These are phyloP conservation scores for Laetiporus sulphureus DNA, from an alignment of 1,284 basidiomycete species.

Conservation along the genomic window DNA sequence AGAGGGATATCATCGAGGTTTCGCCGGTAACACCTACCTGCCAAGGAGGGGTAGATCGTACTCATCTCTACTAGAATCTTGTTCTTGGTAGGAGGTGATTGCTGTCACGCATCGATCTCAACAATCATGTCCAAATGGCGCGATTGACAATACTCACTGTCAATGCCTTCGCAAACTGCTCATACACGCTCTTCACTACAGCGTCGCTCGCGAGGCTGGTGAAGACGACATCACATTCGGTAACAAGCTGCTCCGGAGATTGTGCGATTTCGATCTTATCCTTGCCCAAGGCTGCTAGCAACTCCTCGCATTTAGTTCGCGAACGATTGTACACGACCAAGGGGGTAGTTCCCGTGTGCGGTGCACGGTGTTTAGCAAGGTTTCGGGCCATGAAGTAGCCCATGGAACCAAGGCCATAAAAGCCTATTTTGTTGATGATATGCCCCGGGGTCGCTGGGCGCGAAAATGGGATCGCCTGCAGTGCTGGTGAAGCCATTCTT, in stretches of 20 bases:
- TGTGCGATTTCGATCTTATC: slow-evolving; percentile 48
- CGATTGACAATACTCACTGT: no score
- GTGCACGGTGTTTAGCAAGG: slow-evolving; percentile 47
- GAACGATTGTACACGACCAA: slow-evolving; percentile 67
- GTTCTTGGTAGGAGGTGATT: slow-evolving; percentile 34
- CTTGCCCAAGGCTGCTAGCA: slow-evolving; percentile 47
- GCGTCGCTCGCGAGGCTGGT: slow-evolving; percentile 73
- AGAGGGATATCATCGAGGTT: background rate
- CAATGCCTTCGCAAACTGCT: slow-evolving; percentile 54
- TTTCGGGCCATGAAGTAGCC: slow-evolving; percentile 72
- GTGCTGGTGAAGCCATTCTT: slow-evolving; percentile 1
- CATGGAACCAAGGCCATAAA: slow-evolving; percentile 66
- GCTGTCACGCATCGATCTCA: no score
- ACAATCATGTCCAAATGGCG: no score
- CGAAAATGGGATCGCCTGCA: slow-evolving; percentile 44
- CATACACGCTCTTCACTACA: slow-evolving; percentile 66
- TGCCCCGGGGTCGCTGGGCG: slow-evolving; percentile 43
- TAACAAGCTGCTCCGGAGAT: slow-evolving; percentile 48
- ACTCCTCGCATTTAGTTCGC: slow-evolving; percentile 46
- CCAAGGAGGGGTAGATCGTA: slow-evolving; percentile 71
- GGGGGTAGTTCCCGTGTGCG: slow-evolving; percentile 32
- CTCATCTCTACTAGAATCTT: slow-evolving; percentile 82
- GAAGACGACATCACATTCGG: slow-evolving; percentile 74
- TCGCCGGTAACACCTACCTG: slow-evolving; percentile 38
- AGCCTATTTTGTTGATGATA: slow-evolving; percentile 43